A percentile compares a stretch with the other conserved stretches of the same genome.
Evolutionary conservation across 768 basidiomycete genomes (phyloP).

Genomic region (Pleurotus citrinopileatus): DNA sequence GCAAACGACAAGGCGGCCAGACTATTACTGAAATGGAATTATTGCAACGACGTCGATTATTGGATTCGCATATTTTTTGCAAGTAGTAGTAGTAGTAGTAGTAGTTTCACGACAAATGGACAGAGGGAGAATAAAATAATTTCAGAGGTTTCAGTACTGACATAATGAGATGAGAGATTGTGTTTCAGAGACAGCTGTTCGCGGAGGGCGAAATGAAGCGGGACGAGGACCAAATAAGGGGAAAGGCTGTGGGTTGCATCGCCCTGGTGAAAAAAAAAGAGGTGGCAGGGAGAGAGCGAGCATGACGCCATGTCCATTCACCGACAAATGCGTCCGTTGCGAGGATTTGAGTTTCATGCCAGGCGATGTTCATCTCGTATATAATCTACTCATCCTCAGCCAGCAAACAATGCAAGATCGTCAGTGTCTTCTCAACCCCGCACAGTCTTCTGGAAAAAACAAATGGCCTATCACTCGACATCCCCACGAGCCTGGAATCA

Average conservation of each 20-base stretch:
- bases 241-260: conserved; percentile 3
- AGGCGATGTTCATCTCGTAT: neutral
- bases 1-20: conserved; percentile 51
- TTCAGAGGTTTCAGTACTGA: no score
- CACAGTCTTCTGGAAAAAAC: neutral
- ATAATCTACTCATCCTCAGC: conserved; percentile 8
- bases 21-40: conserved; percentile 77
- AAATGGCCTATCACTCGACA: conserved; percentile 6
- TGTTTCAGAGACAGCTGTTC: conserved; percentile 9
- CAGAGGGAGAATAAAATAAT: no score
- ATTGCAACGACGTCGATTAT: conserved; percentile 72
- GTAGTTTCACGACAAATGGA: conserved; percentile 4
- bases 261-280: neutral
- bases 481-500: conserved; percentile 10
- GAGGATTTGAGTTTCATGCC: conserved; percentile 7
- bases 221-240: neutral
- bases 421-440: neutral
- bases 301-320: neutral
- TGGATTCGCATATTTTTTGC: conserved; percentile 73
- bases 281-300: neutral
- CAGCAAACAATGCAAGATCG: neutral
- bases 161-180: conserved; percentile 7
- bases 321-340: conserved; percentile 7
- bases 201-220: conserved; percentile 1
- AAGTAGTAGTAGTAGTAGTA: conserved; percentile 31